Percentiles rank a stretch among this genome's conserved stretches.
Evolutionary conservation across 176 grass and related monocot species (phyloP).

Genomic region (Tuctoria greenei): DNA sequence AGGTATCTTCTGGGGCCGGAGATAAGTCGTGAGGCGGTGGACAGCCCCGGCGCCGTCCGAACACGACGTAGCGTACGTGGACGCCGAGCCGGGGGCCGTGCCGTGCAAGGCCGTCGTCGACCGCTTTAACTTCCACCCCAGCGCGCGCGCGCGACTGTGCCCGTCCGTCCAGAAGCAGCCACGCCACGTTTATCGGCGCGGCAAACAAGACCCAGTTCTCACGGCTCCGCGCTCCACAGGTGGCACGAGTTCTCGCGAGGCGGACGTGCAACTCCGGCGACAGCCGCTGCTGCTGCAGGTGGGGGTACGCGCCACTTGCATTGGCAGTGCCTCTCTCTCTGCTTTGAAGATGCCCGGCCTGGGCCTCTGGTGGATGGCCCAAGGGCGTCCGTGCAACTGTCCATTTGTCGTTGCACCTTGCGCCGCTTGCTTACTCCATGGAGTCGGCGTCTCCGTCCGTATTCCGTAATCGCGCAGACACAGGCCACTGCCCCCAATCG

Average conservation of each 20-base stretch:
- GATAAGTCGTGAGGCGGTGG: not conserved
- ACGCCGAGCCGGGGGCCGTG: conserved; percentile 1
- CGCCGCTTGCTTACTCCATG: not conserved
- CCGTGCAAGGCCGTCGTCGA: conserved; percentile 23
- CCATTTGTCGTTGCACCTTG: not conserved
- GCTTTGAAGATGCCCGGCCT: not conserved
- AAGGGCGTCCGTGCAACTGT: not conserved
- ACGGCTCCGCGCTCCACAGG: not conserved
- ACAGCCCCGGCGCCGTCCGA: conserved; percentile 10
- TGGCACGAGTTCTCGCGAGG: not conserved
- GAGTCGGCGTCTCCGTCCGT: not conserved
- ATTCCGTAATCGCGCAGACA: not conserved
- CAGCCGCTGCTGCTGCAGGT: not conserved
- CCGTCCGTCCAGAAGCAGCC: conserved; percentile 28
- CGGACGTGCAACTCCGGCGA: not conserved
- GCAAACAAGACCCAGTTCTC: not conserved
- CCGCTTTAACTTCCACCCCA: not conserved
- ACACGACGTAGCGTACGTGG: conserved; percentile 22
- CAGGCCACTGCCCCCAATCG: not conserved
- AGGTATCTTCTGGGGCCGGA: conserved; percentile 22
- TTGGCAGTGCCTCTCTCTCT: not conserved
- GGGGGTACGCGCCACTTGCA: not conserved
- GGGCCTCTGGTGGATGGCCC: not conserved
- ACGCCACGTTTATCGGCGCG: conserved; percentile 20
- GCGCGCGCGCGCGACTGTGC: not conserved